Evolutionary conservation across 31 red algal species (phyloP), one percentile per base, ranked within the genome.

Genomic region (Asparagopsis taxiformis): DNA sequence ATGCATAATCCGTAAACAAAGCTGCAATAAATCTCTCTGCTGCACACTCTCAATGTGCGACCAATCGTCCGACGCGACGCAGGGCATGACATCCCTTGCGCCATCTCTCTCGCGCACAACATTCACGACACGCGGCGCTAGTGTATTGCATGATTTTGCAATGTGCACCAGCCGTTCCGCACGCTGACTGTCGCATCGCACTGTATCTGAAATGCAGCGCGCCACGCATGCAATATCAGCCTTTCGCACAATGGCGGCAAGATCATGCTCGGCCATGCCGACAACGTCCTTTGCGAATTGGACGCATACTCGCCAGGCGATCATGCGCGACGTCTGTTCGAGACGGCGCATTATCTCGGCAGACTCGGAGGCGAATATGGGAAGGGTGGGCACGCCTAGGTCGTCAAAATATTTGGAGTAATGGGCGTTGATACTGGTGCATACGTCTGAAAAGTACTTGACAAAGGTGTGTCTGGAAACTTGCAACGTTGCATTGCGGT

Each of bases 331-430:
- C 20, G 17, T 10, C 3, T 4, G 32, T 6, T 31, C 35, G 17
- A 70, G 54, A 8, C 72, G 15, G 17, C 55, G 41, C 25, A 72
- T 41, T 16, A 43, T 53, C 4, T 17, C 25, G 31, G 37, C 31
- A 16, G 66, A 63, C 56, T 82, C 78, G 1, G 53, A 16, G 34
- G 55, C 51, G 20, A 36, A 62, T 34, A 53, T 6, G 10, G 78
- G 66, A 4, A 72, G 55, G 15, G 55, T 22, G 21, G 78, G 78
- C 55, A 72, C 36, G 7, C 66, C 78, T 3, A 24, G 33, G 15
- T 36, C 24, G 31, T 82, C 78, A 63, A 71, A 82, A 26, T 72
- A 38, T 4, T 8, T 41, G 25, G 19, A 53, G 66, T 82, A 72
- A 3, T 21, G 2, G 6, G 33, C 54, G 36, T 46, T 31, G 1